phyloP scores from a whole-genome alignment of 2,329 filamentous ascomycete species.

The Penicillium frequentans region DNA sequence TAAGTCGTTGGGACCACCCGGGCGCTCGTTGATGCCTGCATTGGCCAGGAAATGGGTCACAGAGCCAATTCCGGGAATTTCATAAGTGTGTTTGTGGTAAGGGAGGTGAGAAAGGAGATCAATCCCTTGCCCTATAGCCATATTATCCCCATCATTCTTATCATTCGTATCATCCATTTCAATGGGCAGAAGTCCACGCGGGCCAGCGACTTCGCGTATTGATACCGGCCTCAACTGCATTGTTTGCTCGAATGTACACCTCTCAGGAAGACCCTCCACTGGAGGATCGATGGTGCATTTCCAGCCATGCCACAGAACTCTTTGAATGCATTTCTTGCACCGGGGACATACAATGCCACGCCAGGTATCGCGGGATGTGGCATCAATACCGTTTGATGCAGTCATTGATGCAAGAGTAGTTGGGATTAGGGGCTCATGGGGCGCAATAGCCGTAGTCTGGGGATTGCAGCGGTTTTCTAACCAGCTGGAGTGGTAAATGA shows the following conservation, averaged over 20 bases:
- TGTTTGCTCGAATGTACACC: neutral
- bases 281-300: conserved; percentile 45
- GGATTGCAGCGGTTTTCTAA: conserved; percentile 55
- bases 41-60: conserved; percentile 61
- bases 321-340: conserved; percentile 63
- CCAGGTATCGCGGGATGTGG: conserved; percentile 55
- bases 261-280: neutral
- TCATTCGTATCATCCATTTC: no score
- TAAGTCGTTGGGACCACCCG: conserved; percentile 61
- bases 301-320: conserved; percentile 64
- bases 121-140: conserved; percentile 7
- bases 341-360: conserved; percentile 65
- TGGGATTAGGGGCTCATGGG: neutral
- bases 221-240: neutral
- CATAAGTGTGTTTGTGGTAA: conserved; percentile 38
- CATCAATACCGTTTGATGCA: conserved; percentile 10
- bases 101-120: conserved; percentile 30
- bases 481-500: conserved; percentile 58
- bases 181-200: no score
- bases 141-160: neutral
- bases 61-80: conserved; percentile 39
- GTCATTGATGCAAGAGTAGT: neutral
- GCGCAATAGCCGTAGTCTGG: neutral
- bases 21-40: conserved; percentile 50
- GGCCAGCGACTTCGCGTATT: neutral